Conservation (phyloP, 2,329 filamentous ascomycete species). For the Myotisia sp. region DNA sequence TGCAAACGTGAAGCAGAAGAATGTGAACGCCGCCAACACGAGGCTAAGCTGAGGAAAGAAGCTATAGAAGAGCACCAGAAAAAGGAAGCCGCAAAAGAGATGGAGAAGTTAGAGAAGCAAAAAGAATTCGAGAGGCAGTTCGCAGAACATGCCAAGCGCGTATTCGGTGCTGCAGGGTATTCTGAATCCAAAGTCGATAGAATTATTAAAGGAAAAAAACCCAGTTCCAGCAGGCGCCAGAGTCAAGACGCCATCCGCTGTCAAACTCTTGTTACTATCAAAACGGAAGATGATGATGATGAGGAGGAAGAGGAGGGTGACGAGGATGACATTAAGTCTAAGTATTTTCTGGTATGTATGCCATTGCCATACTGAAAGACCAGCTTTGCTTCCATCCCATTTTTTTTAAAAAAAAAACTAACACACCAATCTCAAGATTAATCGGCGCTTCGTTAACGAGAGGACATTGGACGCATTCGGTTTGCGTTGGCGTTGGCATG, state of each 20-base stretch:
- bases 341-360: not conserved
- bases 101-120: conserved; percentile 36
- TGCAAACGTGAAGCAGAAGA: conserved; percentile 24
- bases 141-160: conserved; percentile 23
- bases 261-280: conserved; percentile 1
- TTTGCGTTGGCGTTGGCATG: conserved; percentile 34
- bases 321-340: not conserved
- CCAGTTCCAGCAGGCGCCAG: no score
- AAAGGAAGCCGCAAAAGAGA: conserved; percentile 35
- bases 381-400: no score
- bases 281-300: not conserved
- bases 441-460: conserved; percentile 33
- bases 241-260: not conserved
- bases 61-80: conserved; percentile 41
- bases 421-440: conserved; percentile 30
- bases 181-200: conserved; percentile 30
- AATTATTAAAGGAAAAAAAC: conserved; percentile 20
- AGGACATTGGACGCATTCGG: conserved; percentile 34
- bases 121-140: conserved; percentile 41
- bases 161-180: conserved; percentile 25
- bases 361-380: no score
- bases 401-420: no score
- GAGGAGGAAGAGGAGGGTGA: conserved; percentile 16
- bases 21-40: conserved; percentile 18
- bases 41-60: conserved; percentile 34